phyloP scores from a whole-genome alignment of 805 yeast species.

The Ogataea henricii region DNA sequence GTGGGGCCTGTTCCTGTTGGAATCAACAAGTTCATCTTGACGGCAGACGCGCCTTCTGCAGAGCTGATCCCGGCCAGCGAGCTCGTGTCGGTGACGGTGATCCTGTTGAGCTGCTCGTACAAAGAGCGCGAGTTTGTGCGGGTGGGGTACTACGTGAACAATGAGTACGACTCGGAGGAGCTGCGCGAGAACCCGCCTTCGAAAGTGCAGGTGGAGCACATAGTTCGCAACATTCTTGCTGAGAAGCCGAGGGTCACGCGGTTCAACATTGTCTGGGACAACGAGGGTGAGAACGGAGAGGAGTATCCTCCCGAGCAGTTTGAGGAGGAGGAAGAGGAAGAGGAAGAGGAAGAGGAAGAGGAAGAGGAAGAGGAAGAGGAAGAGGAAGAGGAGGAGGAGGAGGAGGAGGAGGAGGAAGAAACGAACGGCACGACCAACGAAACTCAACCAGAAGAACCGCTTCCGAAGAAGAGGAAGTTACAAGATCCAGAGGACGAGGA shows the following conservation, averaged over 20 bases:
- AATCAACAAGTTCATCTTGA: constrained; percentile 85
- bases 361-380: constrained; percentile 62
- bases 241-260: constrained; percentile 98
- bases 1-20: constrained; percentile 99
- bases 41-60: constrained; percentile 96
- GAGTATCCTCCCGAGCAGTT: constrained; percentile 80
- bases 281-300: constrained; percentile 54
- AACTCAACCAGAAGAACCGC: constrained; percentile 42
- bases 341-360: constrained; percentile 53
- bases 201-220: constrained; percentile 91
- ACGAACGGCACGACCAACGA: constrained; percentile 46
- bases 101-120: constrained; percentile 87
- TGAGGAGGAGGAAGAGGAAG: constrained; percentile 62
- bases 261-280: constrained; percentile 96
- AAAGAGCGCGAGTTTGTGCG: constrained; percentile 93
- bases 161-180: constrained; percentile 94
- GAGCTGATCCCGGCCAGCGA: constrained; percentile 96
- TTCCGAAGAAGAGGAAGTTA: constrained; percentile 31
- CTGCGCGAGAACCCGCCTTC: constrained; percentile 91
- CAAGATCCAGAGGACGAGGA: constrained; percentile 36
- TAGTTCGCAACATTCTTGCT: constrained; percentile 90
- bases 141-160: constrained; percentile 96
- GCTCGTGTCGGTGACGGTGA: constrained; percentile 92
- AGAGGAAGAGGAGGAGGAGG: constrained; percentile 49
- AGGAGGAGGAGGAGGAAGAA: constrained; percentile 43